These are phyloP conservation scores for Eucalyptus tenuipes DNA, from an alignment of 345 rosid genomes.

Conservation along the genomic window DNA sequence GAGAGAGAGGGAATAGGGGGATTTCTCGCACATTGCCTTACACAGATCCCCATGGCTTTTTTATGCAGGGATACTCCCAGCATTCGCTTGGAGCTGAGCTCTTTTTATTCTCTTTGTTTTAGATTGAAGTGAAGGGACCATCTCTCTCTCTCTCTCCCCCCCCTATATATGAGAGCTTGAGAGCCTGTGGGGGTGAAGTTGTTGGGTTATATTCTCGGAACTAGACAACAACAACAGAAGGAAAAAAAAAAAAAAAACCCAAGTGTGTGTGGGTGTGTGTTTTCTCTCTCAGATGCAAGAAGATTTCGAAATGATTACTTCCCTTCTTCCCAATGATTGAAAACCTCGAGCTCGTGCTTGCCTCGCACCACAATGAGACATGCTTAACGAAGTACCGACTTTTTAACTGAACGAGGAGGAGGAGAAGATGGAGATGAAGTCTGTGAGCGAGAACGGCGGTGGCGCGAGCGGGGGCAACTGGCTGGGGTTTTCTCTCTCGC, in stretches of 20 bases:
- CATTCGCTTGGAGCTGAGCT: slow-evolving; percentile 13
- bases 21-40: neutral
- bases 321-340: neutral
- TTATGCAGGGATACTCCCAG: slow-evolving; percentile 41
- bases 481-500: slow-evolving; percentile 70
- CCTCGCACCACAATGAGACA: neutral
- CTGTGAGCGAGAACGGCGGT: slow-evolving; percentile 24
- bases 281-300: neutral
- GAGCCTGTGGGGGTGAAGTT: neutral
- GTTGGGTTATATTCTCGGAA: neutral
- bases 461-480: slow-evolving; percentile 23
- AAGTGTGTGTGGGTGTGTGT: neutral
- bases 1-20: neutral
- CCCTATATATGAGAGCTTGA: slow-evolving; percentile 24
- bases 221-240: neutral
- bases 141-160: neutral
- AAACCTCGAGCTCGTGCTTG: neutral
- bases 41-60: slow-evolving; percentile 1
- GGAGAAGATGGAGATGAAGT: slow-evolving; percentile 20
- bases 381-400: neutral
- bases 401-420: neutral
- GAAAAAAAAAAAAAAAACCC: neutral
- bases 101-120: neutral
- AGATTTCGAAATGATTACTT: neutral
- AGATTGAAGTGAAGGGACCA: neutral